These are phyloP conservation scores for Russula brevipes DNA, from an alignment of 768 basidiomycete species.

Conservation along the genomic window DNA sequence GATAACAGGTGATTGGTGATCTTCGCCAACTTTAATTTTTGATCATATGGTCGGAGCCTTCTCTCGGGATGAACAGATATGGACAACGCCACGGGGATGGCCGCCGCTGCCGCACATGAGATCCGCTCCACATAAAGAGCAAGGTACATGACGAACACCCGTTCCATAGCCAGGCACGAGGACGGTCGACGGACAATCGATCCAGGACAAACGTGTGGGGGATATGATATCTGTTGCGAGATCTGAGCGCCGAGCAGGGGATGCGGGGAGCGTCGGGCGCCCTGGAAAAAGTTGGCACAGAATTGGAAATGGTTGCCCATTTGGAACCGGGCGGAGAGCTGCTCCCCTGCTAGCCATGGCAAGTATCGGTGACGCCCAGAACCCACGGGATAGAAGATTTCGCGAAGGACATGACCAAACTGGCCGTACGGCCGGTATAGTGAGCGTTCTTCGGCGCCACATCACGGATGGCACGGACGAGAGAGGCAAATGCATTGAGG, in stretches of 20 bases:
- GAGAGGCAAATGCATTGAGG: not conserved
- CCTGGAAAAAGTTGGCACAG: too few relatives aligned
- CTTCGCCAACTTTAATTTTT: not conserved
- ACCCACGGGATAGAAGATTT: not conserved
- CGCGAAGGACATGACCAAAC: not conserved
- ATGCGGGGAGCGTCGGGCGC: too few relatives aligned
- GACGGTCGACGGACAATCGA: not conserved
- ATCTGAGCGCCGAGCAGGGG: not conserved
- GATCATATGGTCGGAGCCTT: not conserved
- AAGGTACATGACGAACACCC: not conserved
- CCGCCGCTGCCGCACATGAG: not conserved
- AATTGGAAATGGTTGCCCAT: too few relatives aligned
- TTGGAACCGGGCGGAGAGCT: too few relatives aligned
- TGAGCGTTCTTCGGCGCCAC: not conserved
- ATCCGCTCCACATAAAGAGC: too few relatives aligned
- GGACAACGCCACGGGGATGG: not conserved
- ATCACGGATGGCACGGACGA: not conserved
- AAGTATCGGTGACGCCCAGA: not conserved
- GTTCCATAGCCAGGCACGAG: not conserved
- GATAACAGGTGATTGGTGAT: not conserved
- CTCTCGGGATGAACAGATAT: not conserved
- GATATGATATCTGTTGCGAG: not conserved
- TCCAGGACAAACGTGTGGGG: not conserved
- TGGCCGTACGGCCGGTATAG: too few relatives aligned
- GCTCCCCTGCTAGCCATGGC: too few relatives aligned